phyloP scores from a whole-genome alignment of 352 stramenopile species.

The Pythium insidiosum region DNA sequence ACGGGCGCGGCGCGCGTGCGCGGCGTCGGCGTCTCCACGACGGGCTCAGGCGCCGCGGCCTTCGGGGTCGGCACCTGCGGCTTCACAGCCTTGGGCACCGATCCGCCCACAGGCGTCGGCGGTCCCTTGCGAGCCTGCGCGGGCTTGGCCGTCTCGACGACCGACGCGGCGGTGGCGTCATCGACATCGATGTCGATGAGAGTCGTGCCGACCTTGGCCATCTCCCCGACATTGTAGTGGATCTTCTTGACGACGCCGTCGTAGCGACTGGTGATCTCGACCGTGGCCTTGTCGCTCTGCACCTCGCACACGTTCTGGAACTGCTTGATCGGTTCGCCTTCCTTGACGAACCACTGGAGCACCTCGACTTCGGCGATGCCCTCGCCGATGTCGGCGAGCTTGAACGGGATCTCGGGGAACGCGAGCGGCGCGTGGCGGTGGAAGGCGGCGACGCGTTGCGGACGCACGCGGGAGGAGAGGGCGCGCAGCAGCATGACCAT shows the following conservation, averaged over 20 bases:
- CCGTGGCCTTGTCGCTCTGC: slow-evolving; percentile 88
- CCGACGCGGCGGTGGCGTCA: slow-evolving; percentile 44
- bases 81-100: background rate
- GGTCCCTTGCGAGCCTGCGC: slow-evolving; percentile 12
- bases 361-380: slow-evolving; percentile 98
- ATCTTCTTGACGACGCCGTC: slow-evolving; percentile 92
- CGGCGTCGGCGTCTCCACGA: background rate
- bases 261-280: slow-evolving; percentile 97
- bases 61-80: slow-evolving; percentile 2
- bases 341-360: slow-evolving; percentile 96
- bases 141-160: slow-evolving; percentile 21
- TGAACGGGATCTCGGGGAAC: slow-evolving; percentile 84
- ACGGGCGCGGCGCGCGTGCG: slow-evolving; percentile 1
- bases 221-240: slow-evolving; percentile 91
- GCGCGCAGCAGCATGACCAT: slow-evolving; percentile 9
- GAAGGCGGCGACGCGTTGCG: slow-evolving; percentile 19
- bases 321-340: slow-evolving; percentile 86
- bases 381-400: slow-evolving; percentile 96
- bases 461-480: slow-evolving; percentile 1
- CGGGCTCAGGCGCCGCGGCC: slow-evolving; percentile 3
- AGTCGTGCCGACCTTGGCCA: slow-evolving; percentile 92
- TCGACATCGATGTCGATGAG: slow-evolving; percentile 92
- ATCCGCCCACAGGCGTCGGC: slow-evolving; percentile 5
- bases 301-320: slow-evolving; percentile 99
- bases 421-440: slow-evolving; percentile 27